Evolutionary conservation across 1,284 basidiomycete species (phyloP), one percentile per base, ranked within the genome.

Genomic region (Trichosporon faecale): DNA sequence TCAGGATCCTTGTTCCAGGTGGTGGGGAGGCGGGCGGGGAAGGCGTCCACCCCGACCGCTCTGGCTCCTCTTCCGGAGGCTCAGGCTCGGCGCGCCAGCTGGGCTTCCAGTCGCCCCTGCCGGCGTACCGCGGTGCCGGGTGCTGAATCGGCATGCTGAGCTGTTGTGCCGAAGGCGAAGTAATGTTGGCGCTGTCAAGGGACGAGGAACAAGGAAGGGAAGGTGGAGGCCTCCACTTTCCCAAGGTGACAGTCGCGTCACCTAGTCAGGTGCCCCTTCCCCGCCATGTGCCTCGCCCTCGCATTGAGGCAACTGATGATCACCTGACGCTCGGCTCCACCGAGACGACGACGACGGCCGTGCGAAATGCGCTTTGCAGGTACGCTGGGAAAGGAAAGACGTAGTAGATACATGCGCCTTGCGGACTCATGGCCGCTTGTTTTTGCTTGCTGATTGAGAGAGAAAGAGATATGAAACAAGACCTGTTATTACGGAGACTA

Each of bases 331-430:
- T 9, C 21, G 21, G 49, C 49, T 52, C 49, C 21, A 52, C 49
- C 23, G 49, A 52, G 49, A 52, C 49, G n/a, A 25, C 49, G n/a
- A 25, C 40, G 40, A 44, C 40, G 21, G 23, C 21, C 49, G 49
- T 52, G 49, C 49, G 49, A 52, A 52, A 11, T 23, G 49, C 49
- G 23, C 4, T 52, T 14, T 18, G 11, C 49, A 14, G 40, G 40
- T n/a, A n/a, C n/a, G n/a, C n/a, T n/a, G n/a, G n/a, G 16, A 31
- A 7, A 29, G 7, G 14, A 11, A 61, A 60, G 27, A 60, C 55
- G 55, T 61, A 61, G n/a, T 31, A 61, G 29, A 61, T 33, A 61
- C 57, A 61, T 61, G 57, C 57, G 57, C 57, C 57, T 61, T 31
- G 29, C 57, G 57, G 27, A 27, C 27, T 60, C 25, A 11, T 7